A percentile compares a stretch with the other conserved stretches of the same genome.
These are phyloP conservation scores for Schizonepeta tenuifolia DNA, from an alignment of 257 asterid species.

Conservation along the genomic window DNA sequence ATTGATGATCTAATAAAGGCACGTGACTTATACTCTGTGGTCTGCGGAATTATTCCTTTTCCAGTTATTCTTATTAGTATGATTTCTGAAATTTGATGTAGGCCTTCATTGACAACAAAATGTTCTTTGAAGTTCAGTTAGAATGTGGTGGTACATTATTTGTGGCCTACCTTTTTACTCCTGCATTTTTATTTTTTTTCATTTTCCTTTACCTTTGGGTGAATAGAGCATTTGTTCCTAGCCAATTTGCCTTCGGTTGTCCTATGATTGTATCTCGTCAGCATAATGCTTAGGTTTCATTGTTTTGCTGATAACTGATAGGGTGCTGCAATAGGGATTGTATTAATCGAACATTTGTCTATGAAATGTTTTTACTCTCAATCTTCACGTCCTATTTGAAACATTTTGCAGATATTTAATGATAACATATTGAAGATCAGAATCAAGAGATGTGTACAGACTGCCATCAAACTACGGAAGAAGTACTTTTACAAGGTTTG, in stretches of 20 bases:
- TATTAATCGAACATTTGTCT: conserved; percentile 15
- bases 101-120: conserved; percentile 9
- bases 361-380: conserved; percentile 21
- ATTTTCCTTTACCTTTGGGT: conserved; percentile 15
- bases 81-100: background rate
- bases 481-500: conserved; percentile 83
- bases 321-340: conserved; percentile 23
- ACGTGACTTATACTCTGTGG: conserved; percentile 48
- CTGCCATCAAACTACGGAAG: conserved; percentile 92
- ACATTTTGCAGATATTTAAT: conserved; percentile 76
- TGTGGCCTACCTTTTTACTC: conserved; percentile 10
- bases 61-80: background rate
- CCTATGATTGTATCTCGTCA: conserved; percentile 12
- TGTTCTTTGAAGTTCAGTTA: conserved; percentile 1
- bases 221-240: conserved; percentile 7
- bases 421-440: conserved; percentile 83
- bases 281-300: background rate
- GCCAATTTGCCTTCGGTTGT: background rate
- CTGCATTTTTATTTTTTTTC: conserved; percentile 19
- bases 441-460: conserved; percentile 82
- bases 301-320: conserved; percentile 24
- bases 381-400: conserved; percentile 23
- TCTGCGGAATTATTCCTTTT: conserved; percentile 10
- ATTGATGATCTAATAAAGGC: conserved; percentile 96
- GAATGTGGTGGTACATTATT: background rate